A percentile compares a stretch with the other conserved stretches of the same genome.
These are phyloP conservation scores for Apiospora arundinis DNA, from an alignment of 2,329 filamentous ascomycete species.

Conservation along the genomic window DNA sequence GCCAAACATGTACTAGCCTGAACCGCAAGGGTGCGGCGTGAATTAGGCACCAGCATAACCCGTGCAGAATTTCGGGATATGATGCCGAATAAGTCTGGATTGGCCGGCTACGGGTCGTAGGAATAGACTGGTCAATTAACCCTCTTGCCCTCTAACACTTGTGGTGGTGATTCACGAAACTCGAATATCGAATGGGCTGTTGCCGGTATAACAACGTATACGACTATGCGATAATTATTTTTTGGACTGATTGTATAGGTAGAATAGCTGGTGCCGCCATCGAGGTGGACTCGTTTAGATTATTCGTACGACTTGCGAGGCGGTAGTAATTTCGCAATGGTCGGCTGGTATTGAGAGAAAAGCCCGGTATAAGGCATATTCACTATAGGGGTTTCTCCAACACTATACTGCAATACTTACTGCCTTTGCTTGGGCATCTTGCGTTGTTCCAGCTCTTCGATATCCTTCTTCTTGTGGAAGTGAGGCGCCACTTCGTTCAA, in stretches of 20 bases:
- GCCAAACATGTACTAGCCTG: background rate
- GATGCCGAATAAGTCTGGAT: background rate
- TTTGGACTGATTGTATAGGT: too few species aligned
- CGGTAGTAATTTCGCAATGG: background rate
- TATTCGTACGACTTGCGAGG: too few species aligned
- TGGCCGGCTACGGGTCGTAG: background rate
- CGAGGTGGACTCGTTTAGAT: too few species aligned
- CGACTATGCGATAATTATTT: too few species aligned
- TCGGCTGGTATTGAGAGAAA: background rate
- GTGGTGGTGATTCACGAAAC: too few species aligned
- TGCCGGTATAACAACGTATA: too few species aligned
- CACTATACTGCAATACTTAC: background rate
- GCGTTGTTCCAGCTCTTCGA: conserved; percentile 82
- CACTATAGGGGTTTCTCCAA: background rate
- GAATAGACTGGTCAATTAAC: too few species aligned
- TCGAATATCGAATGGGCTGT: too few species aligned
- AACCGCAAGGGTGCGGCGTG: background rate
- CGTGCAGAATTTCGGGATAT: background rate
- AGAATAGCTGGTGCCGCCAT: too few species aligned
- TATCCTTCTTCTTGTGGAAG: conserved; percentile 90
- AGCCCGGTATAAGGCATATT: background rate
- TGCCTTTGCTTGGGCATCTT: conserved; percentile 67
- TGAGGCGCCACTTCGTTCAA: conserved; percentile 90
- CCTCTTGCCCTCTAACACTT: too few species aligned
- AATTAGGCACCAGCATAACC: background rate